Evolutionary conservation across 2,329 filamentous ascomycete genomes (phyloP).

Genomic region (Harringtonia lauricola): DNA sequence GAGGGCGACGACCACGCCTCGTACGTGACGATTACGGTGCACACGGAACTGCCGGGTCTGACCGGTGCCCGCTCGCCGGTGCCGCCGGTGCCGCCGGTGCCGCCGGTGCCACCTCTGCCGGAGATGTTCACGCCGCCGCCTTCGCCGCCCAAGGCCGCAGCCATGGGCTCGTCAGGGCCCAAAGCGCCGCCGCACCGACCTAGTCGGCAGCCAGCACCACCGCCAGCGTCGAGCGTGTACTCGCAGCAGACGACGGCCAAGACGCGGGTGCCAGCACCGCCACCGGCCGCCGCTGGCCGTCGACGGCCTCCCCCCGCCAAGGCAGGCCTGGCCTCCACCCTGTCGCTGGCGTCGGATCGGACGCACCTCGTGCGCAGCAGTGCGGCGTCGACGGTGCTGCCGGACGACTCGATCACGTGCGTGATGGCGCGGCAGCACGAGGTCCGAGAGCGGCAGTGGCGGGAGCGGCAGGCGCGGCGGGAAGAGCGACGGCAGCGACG

Average conservation of each 20-base stretch:
- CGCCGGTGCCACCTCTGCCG: background rate
- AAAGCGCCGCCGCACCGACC: background rate
- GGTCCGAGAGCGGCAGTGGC: background rate
- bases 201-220: background rate
- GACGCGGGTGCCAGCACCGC: background rate
- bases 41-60: background rate
- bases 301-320: background rate
- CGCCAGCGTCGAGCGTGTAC: conserved; percentile 4
- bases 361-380: background rate
- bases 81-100: background rate
- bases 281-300: background rate
- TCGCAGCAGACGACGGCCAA: background rate
- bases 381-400: conserved; percentile 2
- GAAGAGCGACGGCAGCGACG: background rate
- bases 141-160: background rate
- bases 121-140: background rate
- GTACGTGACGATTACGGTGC: conserved; percentile 4
- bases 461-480: background rate
- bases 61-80: background rate
- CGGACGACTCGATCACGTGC: conserved; percentile 12
- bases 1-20: background rate
- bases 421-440: background rate
- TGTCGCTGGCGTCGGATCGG: too few relatives aligned
- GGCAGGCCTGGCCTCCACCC: background rate
- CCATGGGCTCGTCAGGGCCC: too few relatives aligned